Evolutionary conservation across 2,329 filamentous ascomycete species (phyloP).

Genomic region (Neocatenulostroma microsporum): DNA sequence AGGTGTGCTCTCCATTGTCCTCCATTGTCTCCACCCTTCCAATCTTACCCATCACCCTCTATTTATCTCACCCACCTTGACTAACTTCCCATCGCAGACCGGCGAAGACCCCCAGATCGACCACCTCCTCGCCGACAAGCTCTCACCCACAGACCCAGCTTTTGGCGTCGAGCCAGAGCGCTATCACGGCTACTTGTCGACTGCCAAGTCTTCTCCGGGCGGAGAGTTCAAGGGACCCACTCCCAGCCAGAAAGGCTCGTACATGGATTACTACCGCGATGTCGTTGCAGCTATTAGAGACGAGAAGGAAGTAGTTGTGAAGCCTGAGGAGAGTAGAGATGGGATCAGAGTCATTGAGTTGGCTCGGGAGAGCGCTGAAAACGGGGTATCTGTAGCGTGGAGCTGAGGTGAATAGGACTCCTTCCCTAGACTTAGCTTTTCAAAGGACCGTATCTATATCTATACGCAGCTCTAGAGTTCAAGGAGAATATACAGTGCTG

Average conservation of each 20-base stretch:
- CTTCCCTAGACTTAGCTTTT: no score
- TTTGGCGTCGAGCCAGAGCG: constrained; percentile 33
- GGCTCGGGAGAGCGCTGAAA: constrained; percentile 34
- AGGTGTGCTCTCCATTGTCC: constrained; percentile 28
- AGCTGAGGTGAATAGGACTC: no score
- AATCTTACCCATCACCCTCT: no score
- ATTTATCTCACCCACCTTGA: no score
- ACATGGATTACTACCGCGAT: constrained; percentile 37
- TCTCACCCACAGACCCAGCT: constrained; percentile 18
- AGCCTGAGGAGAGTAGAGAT: constrained; percentile 34
- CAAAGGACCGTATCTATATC: no score
- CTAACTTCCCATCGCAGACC: constrained; percentile 4
- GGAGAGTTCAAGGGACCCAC: constrained; percentile 10
- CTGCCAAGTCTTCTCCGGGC: constrained; percentile 25
- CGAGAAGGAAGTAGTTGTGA: constrained; percentile 33
- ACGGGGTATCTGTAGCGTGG: constrained; percentile 24
- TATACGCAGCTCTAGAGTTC: no score
- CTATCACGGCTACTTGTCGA: constrained; percentile 27
- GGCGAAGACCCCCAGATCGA: constrained; percentile 33
- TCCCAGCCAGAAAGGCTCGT: constrained; percentile 34
- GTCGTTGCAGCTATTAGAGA: constrained; percentile 35
- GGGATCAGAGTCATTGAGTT: constrained; percentile 37
- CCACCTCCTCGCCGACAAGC: constrained; percentile 24
- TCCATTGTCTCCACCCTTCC: no score
- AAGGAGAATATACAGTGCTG: no score